Evolutionary conservation across 1,284 basidiomycete species (phyloP), one percentile per base, ranked within the genome.

Genomic region (Sporisorium iseilematis-ciliati): DNA sequence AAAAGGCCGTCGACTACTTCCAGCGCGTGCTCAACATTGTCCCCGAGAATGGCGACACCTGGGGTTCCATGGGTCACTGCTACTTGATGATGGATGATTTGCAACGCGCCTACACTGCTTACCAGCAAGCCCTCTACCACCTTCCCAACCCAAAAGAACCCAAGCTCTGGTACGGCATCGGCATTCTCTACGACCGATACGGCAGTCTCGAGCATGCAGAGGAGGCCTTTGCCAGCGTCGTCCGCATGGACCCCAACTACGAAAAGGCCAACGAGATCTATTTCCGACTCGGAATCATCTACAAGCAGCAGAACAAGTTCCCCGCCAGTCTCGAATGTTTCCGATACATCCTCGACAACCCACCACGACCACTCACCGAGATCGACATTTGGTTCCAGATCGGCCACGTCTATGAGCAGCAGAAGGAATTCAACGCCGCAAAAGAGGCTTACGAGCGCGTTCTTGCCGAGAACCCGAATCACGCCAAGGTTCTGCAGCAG

Each of bases 351-450:
- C 90, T 99, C 66, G 91, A 92, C 79, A 96, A 94, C 82, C 96
- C 97, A 4, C 96, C 97, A 16, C 92, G 91, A 75, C 96, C 97
- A 0, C 90, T 99, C 38, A 96, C 96, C 16, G 93, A 96, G 82
- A 94, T 95, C 77, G 95, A 99, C 82, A 98, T 99, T 74, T 98
- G 95, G 94, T 99, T 99, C 90, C 97, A 99, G 87, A 97, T 99
- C 71, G 96, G 97, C 1, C 97, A 99, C 84, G 96, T 99, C 20
- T 95, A 95, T 82, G 97, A 99, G 86, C 94, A 96, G 84, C 93
- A 95, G 86, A 92, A 94, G 86, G 94, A 97, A 93, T 93, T 93
- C 86, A 89, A 90, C 49, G 90, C 90, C 54, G 96, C 97, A 1
- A 94, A 95, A 78, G 94, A 97, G 74, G 95, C 97, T 0, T 99